These are phyloP conservation scores for Chaetomium sp. DNA, from an alignment of 2,329 filamentous ascomycete species.

Conservation along the genomic window DNA sequence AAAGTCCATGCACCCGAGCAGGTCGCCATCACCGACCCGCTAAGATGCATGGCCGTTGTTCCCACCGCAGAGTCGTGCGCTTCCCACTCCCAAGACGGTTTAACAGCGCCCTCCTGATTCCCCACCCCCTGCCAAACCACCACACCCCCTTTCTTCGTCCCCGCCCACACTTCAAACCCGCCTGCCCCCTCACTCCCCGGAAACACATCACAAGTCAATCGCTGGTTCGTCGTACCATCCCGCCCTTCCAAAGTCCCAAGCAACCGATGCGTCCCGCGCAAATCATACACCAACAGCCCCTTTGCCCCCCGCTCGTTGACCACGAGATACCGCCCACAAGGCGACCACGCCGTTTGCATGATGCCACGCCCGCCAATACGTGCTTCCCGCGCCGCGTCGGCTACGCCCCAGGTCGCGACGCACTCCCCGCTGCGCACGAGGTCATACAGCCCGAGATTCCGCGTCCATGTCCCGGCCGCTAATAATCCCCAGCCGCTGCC, in stretches of 20 bases:
- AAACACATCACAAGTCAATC: conserved; percentile 50
- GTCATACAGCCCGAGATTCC: conserved; percentile 58
- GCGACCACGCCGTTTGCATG: conserved; percentile 54
- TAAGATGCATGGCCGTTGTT: conserved; percentile 44
- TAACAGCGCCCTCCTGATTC: conserved; percentile 36
- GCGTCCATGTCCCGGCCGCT: conserved; percentile 58
- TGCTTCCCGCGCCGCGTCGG: conserved; percentile 44
- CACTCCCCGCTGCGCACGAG: conserved; percentile 47
- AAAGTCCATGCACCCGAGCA: conserved; percentile 50
- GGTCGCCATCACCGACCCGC: conserved; percentile 50
- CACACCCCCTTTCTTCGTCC: conserved; percentile 47
- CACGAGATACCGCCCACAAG: conserved; percentile 56
- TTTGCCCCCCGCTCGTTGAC: conserved; percentile 52
- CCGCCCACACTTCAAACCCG: conserved; percentile 58
- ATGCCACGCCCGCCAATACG: conserved; percentile 56
- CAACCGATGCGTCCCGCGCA: conserved; percentile 52
- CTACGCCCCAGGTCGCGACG: conserved; percentile 54
- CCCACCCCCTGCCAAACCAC: conserved; percentile 55
- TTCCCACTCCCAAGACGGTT: conserved; percentile 45
- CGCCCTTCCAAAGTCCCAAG: conserved; percentile 49
- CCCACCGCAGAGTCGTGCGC: conserved; percentile 44
- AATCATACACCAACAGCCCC: conserved; percentile 56
- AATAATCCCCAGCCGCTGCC: conserved; percentile 36
- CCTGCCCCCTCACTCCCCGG: conserved; percentile 30
- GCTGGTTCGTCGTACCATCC: conserved; percentile 47